phyloP scores from a whole-genome alignment of 129 eudicot species.

The Chrysanthemum makinoi region DNA sequence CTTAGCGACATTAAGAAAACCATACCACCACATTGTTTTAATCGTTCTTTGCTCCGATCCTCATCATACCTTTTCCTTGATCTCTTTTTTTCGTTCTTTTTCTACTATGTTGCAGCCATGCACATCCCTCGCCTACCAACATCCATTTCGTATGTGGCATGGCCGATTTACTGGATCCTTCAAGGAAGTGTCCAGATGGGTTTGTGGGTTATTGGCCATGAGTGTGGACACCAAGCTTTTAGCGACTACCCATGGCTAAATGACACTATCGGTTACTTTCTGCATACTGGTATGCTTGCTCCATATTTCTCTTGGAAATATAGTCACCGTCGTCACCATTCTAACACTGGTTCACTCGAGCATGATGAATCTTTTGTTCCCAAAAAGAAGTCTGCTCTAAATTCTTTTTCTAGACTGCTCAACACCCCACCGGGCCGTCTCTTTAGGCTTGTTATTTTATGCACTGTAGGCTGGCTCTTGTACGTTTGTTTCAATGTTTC shows the following conservation, averaged over 20 bases:
- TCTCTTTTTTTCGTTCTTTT: background rate
- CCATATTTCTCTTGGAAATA: constrained; percentile 8
- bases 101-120: constrained; percentile 5
- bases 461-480: constrained; percentile 1
- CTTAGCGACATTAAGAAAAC: constrained; percentile 1
- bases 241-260: too few species aligned
- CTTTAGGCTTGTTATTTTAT: background rate
- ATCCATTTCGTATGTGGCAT: background rate
- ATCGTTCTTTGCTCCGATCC: background rate
- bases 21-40: constrained; percentile 4
- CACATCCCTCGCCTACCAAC: constrained; percentile 2
- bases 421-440: constrained; percentile 5
- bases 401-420: background rate
- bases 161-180: constrained; percentile 3
- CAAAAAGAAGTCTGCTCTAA: background rate
- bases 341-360: background rate
- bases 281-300: background rate
- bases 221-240: too few species aligned
- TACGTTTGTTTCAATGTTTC: constrained; percentile 3
- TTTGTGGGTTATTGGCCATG: too few species aligned
- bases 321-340: constrained; percentile 6
- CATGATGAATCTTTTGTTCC: background rate
- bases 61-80: constrained; percentile 4
- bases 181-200: constrained; percentile 4
- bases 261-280: too few species aligned